These are phyloP conservation scores for Cercis canadensis DNA, from an alignment of 306 rosid species.

Conservation along the genomic window DNA sequence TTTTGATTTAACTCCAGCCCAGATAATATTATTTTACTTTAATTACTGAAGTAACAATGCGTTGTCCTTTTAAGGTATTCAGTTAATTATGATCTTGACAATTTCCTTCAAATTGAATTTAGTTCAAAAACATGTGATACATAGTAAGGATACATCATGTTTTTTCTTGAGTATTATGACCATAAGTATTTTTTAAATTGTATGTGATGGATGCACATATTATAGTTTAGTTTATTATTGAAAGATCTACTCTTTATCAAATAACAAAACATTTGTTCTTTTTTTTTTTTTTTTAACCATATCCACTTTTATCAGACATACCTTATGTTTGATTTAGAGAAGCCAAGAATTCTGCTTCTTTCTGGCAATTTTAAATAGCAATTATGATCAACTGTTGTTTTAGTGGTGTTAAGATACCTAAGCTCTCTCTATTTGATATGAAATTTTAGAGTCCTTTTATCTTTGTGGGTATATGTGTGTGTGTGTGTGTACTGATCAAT, in stretches of 20 bases:
- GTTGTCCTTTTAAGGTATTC: neutral
- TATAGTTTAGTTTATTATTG: neutral
- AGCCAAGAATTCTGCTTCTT: conserved; percentile 14
- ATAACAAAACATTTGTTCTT: neutral
- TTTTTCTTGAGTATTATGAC: neutral
- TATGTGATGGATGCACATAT: neutral
- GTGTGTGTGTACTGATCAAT: no score
- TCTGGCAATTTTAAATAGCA: neutral
- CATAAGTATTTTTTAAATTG: neutral
- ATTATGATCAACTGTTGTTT: conserved; percentile 5
- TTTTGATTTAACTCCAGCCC: conserved; percentile 81
- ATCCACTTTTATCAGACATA: conserved; percentile 26
- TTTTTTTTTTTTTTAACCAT: neutral
- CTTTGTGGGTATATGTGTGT: neutral
- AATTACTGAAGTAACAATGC: neutral
- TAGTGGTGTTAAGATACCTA: neutral
- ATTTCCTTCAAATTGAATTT: conserved; percentile 1
- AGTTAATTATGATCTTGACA: conserved; percentile 18
- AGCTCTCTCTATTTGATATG: conserved; percentile 4
- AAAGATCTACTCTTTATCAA: conserved; percentile 1
- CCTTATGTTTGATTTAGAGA: conserved; percentile 1
- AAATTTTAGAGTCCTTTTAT: conserved; percentile 12
- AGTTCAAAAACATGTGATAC: neutral
- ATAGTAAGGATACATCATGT: neutral
- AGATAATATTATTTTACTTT: conserved; percentile 54